phyloP scores from a whole-genome alignment of 1,139 yeast genomes.

The Taiozyma sp. region DNA sequence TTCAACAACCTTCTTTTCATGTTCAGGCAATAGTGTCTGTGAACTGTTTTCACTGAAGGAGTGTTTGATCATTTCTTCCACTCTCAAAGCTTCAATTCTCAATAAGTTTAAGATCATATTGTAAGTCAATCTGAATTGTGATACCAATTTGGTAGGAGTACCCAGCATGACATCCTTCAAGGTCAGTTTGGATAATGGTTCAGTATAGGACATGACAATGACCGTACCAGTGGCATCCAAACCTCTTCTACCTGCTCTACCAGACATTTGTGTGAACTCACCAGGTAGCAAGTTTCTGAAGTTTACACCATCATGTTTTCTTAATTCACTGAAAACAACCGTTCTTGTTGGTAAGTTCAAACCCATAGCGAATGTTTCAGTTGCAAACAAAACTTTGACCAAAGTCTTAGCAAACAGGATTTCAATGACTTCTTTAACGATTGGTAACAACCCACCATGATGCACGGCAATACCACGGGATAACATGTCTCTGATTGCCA shows the following conservation, averaged over 20 bases:
- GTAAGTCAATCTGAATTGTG: slow-evolving; percentile 91
- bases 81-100: slow-evolving; percentile 88
- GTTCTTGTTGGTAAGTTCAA: slow-evolving; percentile 95
- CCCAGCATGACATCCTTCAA: slow-evolving; percentile 83
- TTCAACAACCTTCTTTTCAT: slow-evolving; percentile 56
- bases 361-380: slow-evolving; percentile 99
- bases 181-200: slow-evolving; percentile 52
- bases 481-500: slow-evolving; percentile 73
- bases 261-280: slow-evolving; percentile 98
- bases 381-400: slow-evolving; percentile 89
- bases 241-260: slow-evolving; percentile 98
- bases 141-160: slow-evolving; percentile 78
- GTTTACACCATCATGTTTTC: slow-evolving; percentile 86
- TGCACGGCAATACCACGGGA: slow-evolving; percentile 95
- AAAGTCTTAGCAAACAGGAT: slow-evolving; percentile 81
- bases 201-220: slow-evolving; percentile 82
- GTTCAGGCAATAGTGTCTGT: slow-evolving; percentile 83
- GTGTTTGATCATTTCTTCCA: slow-evolving; percentile 96
- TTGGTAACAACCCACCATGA: slow-evolving; percentile 94
- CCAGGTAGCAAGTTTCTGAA: slow-evolving; percentile 87
- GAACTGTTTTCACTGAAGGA: slow-evolving; percentile 90
- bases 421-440: slow-evolving; percentile 92
- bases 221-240: slow-evolving; percentile 92
- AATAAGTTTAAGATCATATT: slow-evolving; percentile 90
- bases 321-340: slow-evolving; percentile 77